phyloP scores from a whole-genome alignment of 192 early-diverging fungal species.

The Linderina pennispora region DNA sequence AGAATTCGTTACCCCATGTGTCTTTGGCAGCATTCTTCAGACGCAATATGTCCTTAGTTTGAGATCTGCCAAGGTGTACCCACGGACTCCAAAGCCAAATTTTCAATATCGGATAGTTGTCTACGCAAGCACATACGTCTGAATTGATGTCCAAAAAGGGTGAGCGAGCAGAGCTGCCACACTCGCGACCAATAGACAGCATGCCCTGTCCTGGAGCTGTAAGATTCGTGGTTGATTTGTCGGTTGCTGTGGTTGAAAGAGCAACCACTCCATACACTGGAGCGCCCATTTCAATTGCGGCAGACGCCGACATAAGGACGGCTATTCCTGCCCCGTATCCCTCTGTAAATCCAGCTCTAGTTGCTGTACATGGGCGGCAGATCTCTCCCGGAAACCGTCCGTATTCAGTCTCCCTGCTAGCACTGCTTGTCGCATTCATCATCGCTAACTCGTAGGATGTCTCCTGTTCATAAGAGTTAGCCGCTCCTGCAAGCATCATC shows the following conservation, averaged over 20 bases:
- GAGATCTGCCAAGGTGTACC: no score
- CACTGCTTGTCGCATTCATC: conserved; percentile 90
- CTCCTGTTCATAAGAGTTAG: conserved; percentile 84
- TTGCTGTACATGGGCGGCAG: conserved; percentile 80
- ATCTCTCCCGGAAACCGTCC: conserved; percentile 83
- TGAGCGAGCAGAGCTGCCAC: conserved; percentile 47
- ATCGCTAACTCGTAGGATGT: conserved; percentile 86
- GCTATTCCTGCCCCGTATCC: conserved; percentile 79
- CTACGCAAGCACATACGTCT: conserved; percentile 59
- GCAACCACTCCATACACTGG: conserved; percentile 83
- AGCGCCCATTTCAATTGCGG: conserved; percentile 81
- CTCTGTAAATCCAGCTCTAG: conserved; percentile 87
- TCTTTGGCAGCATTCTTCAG: neutral
- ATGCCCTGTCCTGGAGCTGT: conserved; percentile 89
- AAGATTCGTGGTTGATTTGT: conserved; percentile 83
- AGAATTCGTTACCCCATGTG: conserved; percentile 75
- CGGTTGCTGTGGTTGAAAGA: conserved; percentile 76
- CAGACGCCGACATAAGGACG: conserved; percentile 72
- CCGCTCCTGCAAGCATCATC: conserved; percentile 80
- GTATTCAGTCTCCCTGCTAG: conserved; percentile 69
- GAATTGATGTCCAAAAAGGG: conserved; percentile 76
- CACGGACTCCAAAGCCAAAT: no score
- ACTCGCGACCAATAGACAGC: conserved; percentile 77
- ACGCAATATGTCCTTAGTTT: no score
- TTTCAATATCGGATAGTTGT: neutral